Percentiles rank a stretch among this genome's conserved stretches.
phyloP scores from a whole-genome alignment of 768 basidiomycete genomes.

The Collybiopsis luxurians region DNA sequence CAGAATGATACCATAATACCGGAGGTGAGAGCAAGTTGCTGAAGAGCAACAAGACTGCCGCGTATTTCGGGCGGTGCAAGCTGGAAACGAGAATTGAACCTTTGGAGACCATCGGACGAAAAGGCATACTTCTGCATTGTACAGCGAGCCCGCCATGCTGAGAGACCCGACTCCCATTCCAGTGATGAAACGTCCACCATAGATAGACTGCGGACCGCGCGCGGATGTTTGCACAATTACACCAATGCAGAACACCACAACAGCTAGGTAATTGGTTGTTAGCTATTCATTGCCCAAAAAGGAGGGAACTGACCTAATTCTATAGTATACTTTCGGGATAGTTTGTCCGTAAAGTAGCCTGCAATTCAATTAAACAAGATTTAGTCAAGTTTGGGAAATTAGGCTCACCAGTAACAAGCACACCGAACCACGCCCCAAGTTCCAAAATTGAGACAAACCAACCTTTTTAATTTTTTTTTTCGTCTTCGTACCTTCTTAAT shows the following conservation, averaged over 20 bases:
- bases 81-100: slow-evolving; percentile 71
- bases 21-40: slow-evolving; percentile 80
- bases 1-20: slow-evolving; percentile 68
- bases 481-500: no score
- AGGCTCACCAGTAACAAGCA: slow-evolving; percentile 58
- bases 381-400: not conserved
- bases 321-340: slow-evolving; percentile 74
- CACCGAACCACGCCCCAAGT: slow-evolving; percentile 75
- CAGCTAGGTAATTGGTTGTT: slow-evolving; percentile 35
- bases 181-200: slow-evolving; percentile 74
- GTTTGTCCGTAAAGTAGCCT: slow-evolving; percentile 65
- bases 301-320: slow-evolving; percentile 40
- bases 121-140: slow-evolving; percentile 56
- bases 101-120: no score
- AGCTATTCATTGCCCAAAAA: slow-evolving; percentile 10
- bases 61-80: slow-evolving; percentile 80
- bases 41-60: slow-evolving; percentile 76
- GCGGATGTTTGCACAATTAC: slow-evolving; percentile 73
- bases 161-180: slow-evolving; percentile 81
- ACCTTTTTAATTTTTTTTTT: slow-evolving; percentile 61
- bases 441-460: slow-evolving; percentile 76
- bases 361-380: not conserved
- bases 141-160: slow-evolving; percentile 78
- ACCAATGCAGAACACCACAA: slow-evolving; percentile 62
- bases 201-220: slow-evolving; percentile 56